Evolutionary conservation across 345 rosid genomes (phyloP).

Genomic region (Populus pruinosa): DNA sequence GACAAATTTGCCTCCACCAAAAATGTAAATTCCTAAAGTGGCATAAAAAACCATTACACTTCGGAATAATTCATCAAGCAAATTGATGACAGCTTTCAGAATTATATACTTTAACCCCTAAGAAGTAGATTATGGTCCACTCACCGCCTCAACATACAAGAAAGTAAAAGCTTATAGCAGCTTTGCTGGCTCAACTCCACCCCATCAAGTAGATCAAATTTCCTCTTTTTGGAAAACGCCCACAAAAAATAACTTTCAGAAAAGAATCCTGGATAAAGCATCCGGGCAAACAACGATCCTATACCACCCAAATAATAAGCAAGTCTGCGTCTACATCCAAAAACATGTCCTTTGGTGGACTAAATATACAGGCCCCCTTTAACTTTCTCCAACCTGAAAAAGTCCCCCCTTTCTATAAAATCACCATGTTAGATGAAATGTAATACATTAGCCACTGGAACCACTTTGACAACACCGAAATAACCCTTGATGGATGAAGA

Average conservation of each 20-base stretch:
- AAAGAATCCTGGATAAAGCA: not conserved
- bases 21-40: not conserved
- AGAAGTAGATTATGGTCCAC: conserved; percentile 8
- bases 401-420: not conserved
- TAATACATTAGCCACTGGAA: not conserved
- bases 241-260: not conserved
- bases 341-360: not conserved
- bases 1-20: not conserved
- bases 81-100: not conserved
- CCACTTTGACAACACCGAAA: not conserved
- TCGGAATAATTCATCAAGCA: not conserved
- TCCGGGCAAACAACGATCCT: not conserved
- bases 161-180: not conserved
- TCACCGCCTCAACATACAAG: conserved; percentile 6
- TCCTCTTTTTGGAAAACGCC: not conserved
- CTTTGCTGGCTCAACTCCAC: conserved; percentile 6
- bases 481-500: not conserved
- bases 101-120: conserved; percentile 5
- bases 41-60: not conserved
- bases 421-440: not conserved
- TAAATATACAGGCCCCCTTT: not conserved
- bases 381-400: not conserved
- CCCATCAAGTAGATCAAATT: not conserved
- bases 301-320: not conserved
- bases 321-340: not conserved